Conservation (phyloP, 192 early-diverging fungal species). For the Coemansia sp. region DNA sequence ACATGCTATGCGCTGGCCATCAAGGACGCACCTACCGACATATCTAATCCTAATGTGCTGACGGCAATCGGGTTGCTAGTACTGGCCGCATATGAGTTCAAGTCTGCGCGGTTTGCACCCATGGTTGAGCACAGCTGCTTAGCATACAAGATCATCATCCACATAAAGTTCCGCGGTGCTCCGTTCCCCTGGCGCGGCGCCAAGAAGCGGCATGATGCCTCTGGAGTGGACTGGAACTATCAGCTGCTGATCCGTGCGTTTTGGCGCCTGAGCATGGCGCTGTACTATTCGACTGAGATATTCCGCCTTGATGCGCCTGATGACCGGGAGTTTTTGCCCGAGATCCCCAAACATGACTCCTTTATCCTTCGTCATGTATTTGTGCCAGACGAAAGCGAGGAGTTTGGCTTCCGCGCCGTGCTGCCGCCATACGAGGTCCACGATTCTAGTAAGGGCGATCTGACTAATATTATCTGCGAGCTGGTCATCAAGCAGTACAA, state of each 20-base stretch:
- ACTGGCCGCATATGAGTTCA: constrained; percentile 50
- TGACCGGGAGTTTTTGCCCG: constrained; percentile 49
- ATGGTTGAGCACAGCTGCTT: constrained; percentile 53
- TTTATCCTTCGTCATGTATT: constrained; percentile 47
- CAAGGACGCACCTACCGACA: constrained; percentile 19
- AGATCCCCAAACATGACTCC: constrained; percentile 41
- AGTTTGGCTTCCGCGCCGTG: constrained; percentile 48
- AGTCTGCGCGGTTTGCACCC: constrained; percentile 51
- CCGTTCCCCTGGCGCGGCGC: constrained; percentile 51
- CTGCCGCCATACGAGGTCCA: constrained; percentile 22
- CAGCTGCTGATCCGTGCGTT: constrained; percentile 46
- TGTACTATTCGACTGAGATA: constrained; percentile 50
- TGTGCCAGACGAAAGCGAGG: constrained; percentile 33
- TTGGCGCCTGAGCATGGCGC: constrained; percentile 43
- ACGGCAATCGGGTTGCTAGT: constrained; percentile 33
- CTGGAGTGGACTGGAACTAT: constrained; percentile 46
- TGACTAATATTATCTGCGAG: constrained; percentile 42
- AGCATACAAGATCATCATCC: constrained; percentile 45
- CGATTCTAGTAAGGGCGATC: constrained; percentile 28
- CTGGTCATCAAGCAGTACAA: constrained; percentile 47
- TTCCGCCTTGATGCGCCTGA: constrained; percentile 52
- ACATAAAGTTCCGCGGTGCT: constrained; percentile 44
- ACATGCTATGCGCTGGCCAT: constrained; percentile 45
- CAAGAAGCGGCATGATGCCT: constrained; percentile 12
- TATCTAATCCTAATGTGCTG: constrained; percentile 20